Base-by-base conservation (phyloP, 176 grass and related monocot species). In the Pontederia paniculata region DNA sequence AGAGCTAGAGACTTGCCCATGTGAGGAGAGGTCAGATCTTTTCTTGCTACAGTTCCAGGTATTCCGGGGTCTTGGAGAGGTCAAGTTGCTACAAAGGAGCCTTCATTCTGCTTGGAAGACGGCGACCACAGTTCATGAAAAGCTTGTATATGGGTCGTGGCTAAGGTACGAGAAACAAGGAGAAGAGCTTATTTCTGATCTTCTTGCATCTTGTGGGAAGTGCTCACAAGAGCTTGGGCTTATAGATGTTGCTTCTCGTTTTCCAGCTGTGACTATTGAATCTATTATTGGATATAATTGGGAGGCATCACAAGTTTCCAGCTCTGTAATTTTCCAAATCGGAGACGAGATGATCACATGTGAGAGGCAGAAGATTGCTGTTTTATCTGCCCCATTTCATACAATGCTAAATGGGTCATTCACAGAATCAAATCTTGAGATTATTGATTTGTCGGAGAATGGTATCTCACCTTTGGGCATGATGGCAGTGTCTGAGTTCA, bases 381-480 rank as follows among this genome's bases (percentile, higher is more conserved):
- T 69, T 76, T 73, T 95, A 31, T 95, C 90, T 0, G 55, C 74
- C 52, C 90, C 90, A 19, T 95, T 95, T 60, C 73, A 74, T 50
- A 83, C 90, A 57, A 95, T 95, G 90, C 85, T 95, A 46, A 89
- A 95, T 72, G 89, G 89, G 69, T 84, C 84, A 13, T 95, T 95
- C 75, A 83, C 76, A 0, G 85, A 95, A 67, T 89, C 85, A 1
- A 76, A 89, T 70, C 81, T 85, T 73, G 89, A 86, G 63, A 62
- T 95, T 66, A 84, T 95, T 47, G 70, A 89, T 74, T 76, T 95
- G 66, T 95, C 89, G 12, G 78, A 89, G 59, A 95, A 95, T 70
- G 66, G 76, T 46, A 89, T 95, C 21, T 89, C 89, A 2, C 71
- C 83, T 70, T 66, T 74, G 56, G 85, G 76, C 41, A 89, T 95